Base-by-base conservation (phyloP, 2,329 filamentous ascomycete species). In the Periconia macrospinosa region DNA sequence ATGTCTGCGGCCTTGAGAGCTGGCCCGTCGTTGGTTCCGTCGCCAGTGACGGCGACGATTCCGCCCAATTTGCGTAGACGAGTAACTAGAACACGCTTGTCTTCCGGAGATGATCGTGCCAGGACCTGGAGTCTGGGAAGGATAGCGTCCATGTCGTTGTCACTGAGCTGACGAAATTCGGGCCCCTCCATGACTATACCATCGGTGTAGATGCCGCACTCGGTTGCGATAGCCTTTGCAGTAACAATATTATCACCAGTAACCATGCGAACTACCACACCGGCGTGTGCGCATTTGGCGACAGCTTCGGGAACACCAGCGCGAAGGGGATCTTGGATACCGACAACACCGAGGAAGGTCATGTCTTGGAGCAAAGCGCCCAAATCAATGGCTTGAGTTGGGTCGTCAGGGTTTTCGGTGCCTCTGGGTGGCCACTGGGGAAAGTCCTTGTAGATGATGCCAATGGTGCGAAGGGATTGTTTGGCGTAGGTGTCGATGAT, bases 1-100 rank as follows among this genome's bases (percentile, higher is more conserved):
- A 92, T 86, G 65, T 92, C 89, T 6, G 89, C 89, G 63, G 86
- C 86, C 74, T 89, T 91, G 45, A 92, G 80, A 43, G 89, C 89
- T 20, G 88, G 88, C 1, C 87, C 89, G 71, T 92, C 89, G 68
- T 92, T 92, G 62, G 89, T 91, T 47, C 89, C 89, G 66, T 92
- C 89, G 58, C 89, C 89, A 15, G 89, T 92, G 11, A 92, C 89
- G 30, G 89, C 89, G 53, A 92, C 89, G n/a, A 86, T 90, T 68
- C 91, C 87, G 46, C 86, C 86, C 67, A 86, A 80, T 57, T 87
- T 86, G 73, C 89, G 90, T 56, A 92, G 80, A 50, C 85, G 81
- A 68, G 85, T 83, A 30, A 91, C 89, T 42, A 92, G 78, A 18
- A 88, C 84, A 48, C 86, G 86, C 76, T 92, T 91, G 70, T 91